Conservation (phyloP, 176 grass and related monocot species). For the Oryza punctata region DNA sequence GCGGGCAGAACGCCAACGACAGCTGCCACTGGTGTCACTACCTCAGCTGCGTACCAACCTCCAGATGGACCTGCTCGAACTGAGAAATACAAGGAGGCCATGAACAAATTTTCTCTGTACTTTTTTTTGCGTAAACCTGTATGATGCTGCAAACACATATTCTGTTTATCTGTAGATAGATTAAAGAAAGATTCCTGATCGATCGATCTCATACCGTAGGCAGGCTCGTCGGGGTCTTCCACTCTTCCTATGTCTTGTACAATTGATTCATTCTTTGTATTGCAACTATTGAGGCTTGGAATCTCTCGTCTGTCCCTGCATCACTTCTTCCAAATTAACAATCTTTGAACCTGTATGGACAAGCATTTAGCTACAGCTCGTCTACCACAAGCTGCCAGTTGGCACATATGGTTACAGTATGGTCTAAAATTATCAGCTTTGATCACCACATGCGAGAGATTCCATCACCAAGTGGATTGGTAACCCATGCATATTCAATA, state of each 20-base stretch:
- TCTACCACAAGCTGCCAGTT: background rate
- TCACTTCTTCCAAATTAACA: background rate
- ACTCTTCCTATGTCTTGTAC: constrained; percentile 23
- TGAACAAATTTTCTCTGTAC: background rate
- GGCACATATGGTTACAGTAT: background rate
- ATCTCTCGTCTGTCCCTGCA: background rate
- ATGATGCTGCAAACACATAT: background rate
- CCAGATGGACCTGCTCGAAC: constrained; percentile 71
- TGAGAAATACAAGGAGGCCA: constrained; percentile 22
- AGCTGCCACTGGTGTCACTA: constrained; percentile 89
- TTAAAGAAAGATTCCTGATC: background rate
- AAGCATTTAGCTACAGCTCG: constrained; percentile 1
- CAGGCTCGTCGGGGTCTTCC: background rate
- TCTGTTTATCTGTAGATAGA: constrained; percentile 42
- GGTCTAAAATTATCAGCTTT: background rate
- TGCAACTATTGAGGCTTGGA: constrained; percentile 43
- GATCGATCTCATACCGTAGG: constrained; percentile 9
- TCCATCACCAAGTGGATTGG: background rate
- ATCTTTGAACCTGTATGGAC: background rate
- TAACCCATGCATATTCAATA: background rate
- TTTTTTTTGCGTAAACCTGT: background rate
- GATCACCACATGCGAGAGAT: constrained; percentile 15
- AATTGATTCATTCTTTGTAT: constrained; percentile 53
- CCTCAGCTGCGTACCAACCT: constrained; percentile 88
- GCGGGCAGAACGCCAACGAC: constrained; percentile 78